These are phyloP conservation scores for Hirschioporus abietinus DNA, from an alignment of 768 basidiomycete species.

Conservation along the genomic window DNA sequence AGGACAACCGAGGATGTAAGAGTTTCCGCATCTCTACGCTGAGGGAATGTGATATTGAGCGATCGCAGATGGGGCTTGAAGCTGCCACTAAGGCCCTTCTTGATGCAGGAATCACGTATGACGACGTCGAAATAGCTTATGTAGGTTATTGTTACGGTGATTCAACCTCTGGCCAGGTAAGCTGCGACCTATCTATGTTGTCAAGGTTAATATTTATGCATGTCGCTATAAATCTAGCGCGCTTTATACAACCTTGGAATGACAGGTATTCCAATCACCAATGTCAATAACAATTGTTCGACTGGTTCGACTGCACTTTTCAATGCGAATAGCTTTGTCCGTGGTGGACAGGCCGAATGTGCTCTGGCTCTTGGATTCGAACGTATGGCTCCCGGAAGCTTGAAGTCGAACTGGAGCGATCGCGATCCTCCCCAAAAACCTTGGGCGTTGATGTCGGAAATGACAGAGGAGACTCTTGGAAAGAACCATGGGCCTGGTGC, in stretches of 20 bases:
- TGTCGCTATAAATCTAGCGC: constrained; percentile 43
- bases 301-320: constrained; percentile 77
- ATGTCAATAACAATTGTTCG: constrained; percentile 86
- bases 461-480: constrained; percentile 47
- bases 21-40: neutral
- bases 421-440: constrained; percentile 42
- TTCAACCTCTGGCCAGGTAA: constrained; percentile 70
- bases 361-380: constrained; percentile 83
- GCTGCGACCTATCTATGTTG: constrained; percentile 8
- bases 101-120: constrained; percentile 86
- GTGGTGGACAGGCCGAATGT: constrained; percentile 65
- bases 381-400: constrained; percentile 72
- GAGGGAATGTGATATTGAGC: constrained; percentile 4
- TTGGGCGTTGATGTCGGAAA: constrained; percentile 36
- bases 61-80: constrained; percentile 72
- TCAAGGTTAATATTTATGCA: neutral
- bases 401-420: constrained; percentile 60
- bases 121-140: constrained; percentile 63
- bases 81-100: constrained; percentile 83
- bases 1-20: constrained; percentile 70
- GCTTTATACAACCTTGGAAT: constrained; percentile 80
- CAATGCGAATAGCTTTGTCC: constrained; percentile 66
- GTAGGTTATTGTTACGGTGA: constrained; percentile 81
- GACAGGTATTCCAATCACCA: constrained; percentile 78
- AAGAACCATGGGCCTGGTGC: constrained; percentile 65